Percentiles rank a stretch among this genome's conserved stretches.
These are phyloP conservation scores for Collariella sp. DNA, from an alignment of 495 filamentous ascomycete genomes.

Conservation along the genomic window DNA sequence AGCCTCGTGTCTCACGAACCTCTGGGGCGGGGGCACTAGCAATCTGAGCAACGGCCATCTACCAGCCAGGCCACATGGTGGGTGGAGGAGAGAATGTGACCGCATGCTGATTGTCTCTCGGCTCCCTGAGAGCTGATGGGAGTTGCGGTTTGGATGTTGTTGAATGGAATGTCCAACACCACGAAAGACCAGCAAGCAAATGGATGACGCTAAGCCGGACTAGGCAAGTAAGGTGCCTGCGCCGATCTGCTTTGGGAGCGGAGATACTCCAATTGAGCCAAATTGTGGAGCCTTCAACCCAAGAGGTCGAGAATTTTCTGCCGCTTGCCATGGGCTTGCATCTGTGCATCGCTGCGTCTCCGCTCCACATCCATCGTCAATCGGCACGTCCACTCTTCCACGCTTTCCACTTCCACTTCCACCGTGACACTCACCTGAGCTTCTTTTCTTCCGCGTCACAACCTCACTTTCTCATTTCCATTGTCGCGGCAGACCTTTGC, in stretches of 20 bases:
- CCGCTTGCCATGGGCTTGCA: slow-evolving; percentile 3
- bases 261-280: too few species aligned
- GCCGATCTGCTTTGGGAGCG: too few species aligned
- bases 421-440: background rate
- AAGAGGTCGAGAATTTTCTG: slow-evolving; percentile 12
- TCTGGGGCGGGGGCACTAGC: slow-evolving; percentile 5
- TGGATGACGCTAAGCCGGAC: too few species aligned
- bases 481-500: too few species aligned
- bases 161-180: too few species aligned
- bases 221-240: too few species aligned
- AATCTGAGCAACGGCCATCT: background rate
- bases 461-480: too few species aligned
- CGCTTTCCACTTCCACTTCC: too few species aligned
- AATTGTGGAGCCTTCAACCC: too few species aligned
- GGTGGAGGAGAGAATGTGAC: background rate
- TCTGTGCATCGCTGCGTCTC: slow-evolving; percentile 7
- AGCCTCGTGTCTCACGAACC: slow-evolving; percentile 28
- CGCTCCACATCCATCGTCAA: too few species aligned
- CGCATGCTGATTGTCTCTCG: background rate
- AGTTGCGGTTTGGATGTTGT: background rate
- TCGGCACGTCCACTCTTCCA: too few species aligned
- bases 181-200: too few species aligned
- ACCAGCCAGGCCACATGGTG: background rate
- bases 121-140: background rate
- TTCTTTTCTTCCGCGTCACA: background rate